Conservation (phyloP, 306 rosid species). For the Chamaecrista fasciculata region DNA sequence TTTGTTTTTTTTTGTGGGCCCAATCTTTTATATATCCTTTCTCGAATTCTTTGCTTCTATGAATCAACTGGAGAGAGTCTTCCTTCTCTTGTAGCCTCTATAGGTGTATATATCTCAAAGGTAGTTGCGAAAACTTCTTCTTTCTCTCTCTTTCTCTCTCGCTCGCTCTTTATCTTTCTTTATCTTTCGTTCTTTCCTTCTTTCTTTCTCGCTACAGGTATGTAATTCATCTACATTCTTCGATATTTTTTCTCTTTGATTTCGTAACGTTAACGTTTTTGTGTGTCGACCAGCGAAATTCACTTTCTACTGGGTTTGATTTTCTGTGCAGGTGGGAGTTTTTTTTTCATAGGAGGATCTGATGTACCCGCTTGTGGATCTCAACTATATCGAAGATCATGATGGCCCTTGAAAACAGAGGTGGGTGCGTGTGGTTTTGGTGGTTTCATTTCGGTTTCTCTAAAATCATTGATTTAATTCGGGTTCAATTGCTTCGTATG, state of each 20-base stretch:
- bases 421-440: constrained; percentile 28
- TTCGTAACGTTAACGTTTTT: constrained; percentile 20
- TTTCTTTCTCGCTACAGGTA: constrained; percentile 37
- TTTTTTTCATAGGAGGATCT: constrained; percentile 62
- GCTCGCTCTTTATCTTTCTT: constrained; percentile 12
- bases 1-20: neutral
- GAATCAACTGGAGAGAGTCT: constrained; percentile 18
- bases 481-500: neutral
- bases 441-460: neutral
- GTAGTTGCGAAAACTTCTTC: constrained; percentile 32
- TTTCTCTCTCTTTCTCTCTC: neutral
- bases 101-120: constrained; percentile 16
- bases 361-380: constrained; percentile 88
- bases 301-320: constrained; percentile 7
- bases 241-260: constrained; percentile 19
- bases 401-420: constrained; percentile 88
- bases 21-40: constrained; percentile 14
- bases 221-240: constrained; percentile 15
- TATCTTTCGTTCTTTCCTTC: neutral
- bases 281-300: constrained; percentile 5
- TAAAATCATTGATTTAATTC: constrained; percentile 21
- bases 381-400: constrained; percentile 62
- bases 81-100: neutral
- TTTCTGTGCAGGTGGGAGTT: constrained; percentile 36
- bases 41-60: constrained; percentile 2